These are phyloP conservation scores for Aegilops tauschii DNA, from an alignment of 176 grass and related monocot species.

Conservation along the genomic window DNA sequence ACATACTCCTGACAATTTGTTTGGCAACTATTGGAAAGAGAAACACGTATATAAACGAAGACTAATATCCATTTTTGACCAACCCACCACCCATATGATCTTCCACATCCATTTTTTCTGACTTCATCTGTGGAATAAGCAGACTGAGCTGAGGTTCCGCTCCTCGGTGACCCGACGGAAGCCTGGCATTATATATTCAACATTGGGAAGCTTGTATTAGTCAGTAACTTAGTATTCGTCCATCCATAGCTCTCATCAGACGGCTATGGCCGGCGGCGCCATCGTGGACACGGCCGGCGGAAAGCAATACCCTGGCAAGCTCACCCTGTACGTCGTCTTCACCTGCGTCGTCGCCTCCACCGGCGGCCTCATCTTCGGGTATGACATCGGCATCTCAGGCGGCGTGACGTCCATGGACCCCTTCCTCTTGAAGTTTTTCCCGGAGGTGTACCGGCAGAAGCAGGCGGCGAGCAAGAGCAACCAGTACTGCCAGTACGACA, in stretches of 20 bases:
- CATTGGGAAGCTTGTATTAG: not conserved
- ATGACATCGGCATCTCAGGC: slow-evolving; percentile 80
- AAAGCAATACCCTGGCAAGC: slow-evolving; percentile 70
- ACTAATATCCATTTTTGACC: not conserved
- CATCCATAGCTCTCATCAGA: not conserved
- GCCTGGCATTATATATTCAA: not conserved
- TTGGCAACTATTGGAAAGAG: not conserved
- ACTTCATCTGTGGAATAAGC: not conserved
- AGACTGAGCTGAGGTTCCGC: not conserved
- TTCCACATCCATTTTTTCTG: not conserved
- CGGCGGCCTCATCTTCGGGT: slow-evolving; percentile 85
- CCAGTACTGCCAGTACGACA: slow-evolving; percentile 34
- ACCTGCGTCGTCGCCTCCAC: slow-evolving; percentile 77
- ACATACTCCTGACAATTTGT: not conserved
- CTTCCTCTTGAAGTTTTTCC: slow-evolving; percentile 35
- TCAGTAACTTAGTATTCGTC: not conserved
- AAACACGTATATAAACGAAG: not conserved
- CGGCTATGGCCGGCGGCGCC: slow-evolving; percentile 59
- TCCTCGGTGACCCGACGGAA: not conserved
- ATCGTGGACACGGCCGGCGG: slow-evolving; percentile 38
- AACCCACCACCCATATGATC: no score
- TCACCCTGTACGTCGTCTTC: slow-evolving; percentile 74
- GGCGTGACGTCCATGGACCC: slow-evolving; percentile 43
- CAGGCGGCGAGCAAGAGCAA: not conserved
- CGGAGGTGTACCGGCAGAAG: slow-evolving; percentile 23